Percentiles rank a stretch among this genome's conserved stretches.
These are phyloP conservation scores for Vitis hybrid DNA, from an alignment of 177 flowering plant species.

Conservation along the genomic window DNA sequence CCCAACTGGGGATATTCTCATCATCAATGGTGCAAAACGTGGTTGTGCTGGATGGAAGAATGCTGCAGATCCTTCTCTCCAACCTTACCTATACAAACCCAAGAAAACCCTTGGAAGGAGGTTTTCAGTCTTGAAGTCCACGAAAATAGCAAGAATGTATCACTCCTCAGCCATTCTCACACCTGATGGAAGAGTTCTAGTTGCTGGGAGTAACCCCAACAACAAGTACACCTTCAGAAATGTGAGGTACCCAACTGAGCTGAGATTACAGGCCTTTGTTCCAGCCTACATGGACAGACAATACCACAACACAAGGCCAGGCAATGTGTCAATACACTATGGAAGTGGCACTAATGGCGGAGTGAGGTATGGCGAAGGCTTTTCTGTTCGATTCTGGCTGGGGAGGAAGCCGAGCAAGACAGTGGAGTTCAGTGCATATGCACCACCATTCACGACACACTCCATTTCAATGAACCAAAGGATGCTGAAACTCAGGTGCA, in stretches of 20 bases:
- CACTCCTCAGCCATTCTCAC: slow-evolving; percentile 58
- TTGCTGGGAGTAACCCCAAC: slow-evolving; percentile 64
- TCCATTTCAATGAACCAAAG: slow-evolving; percentile 67
- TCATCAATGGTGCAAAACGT: slow-evolving; percentile 58
- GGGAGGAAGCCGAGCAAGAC: slow-evolving; percentile 18
- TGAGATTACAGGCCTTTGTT: slow-evolving; percentile 44
- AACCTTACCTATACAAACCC: slow-evolving; percentile 54
- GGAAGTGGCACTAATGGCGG: not conserved
- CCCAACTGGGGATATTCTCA: slow-evolving; percentile 54
- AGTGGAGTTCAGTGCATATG: slow-evolving; percentile 40
- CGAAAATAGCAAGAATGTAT: slow-evolving; percentile 53
- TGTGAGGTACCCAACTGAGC: slow-evolving; percentile 51
- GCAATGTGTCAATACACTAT: slow-evolving; percentile 31
- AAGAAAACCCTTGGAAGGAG: slow-evolving; percentile 23
- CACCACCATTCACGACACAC: slow-evolving; percentile 67
- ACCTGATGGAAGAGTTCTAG: slow-evolving; percentile 58
- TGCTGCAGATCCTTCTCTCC: slow-evolving; percentile 37
- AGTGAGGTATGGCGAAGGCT: slow-evolving; percentile 34
- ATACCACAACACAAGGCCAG: slow-evolving; percentile 32
- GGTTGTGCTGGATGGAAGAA: slow-evolving; percentile 57
- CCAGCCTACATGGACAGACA: slow-evolving; percentile 43
- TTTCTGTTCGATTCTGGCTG: slow-evolving; percentile 33
- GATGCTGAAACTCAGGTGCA: slow-evolving; percentile 49
- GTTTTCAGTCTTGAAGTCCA: slow-evolving; percentile 30
- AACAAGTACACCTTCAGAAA: slow-evolving; percentile 31